Evolutionary conservation across 495 filamentous ascomycete species (phyloP).

Genomic region (Acidomyces sp.): DNA sequence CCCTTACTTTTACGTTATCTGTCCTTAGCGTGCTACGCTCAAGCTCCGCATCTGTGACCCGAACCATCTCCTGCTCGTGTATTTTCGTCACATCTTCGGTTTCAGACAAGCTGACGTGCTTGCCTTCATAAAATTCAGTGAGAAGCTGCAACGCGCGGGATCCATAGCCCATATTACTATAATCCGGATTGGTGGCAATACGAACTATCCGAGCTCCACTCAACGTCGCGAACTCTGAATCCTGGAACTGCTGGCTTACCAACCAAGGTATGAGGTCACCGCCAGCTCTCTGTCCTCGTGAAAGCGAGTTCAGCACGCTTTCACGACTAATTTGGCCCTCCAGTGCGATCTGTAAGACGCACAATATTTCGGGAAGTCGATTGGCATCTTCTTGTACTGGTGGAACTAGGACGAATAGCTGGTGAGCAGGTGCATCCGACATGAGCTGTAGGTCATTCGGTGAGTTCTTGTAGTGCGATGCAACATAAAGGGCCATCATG

Average conservation of each 20-base stretch:
- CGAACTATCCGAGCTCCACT: constrained; percentile 87
- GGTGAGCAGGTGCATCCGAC: constrained; percentile 93
- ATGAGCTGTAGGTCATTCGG: constrained; percentile 96
- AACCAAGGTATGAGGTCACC: constrained; percentile 98
- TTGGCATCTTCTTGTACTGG: constrained; percentile 65
- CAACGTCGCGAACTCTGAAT: constrained; percentile 87
- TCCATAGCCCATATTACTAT: constrained; percentile 88
- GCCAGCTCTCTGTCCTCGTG: constrained; percentile 75
- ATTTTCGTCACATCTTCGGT: constrained; percentile 22
- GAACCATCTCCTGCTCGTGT: constrained; percentile 47
- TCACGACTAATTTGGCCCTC: constrained; percentile 91
- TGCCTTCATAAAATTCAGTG: constrained; percentile 86
- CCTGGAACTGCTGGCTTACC: constrained; percentile 95
- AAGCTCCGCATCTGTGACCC: constrained; percentile 76
- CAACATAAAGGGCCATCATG: constrained; percentile 97
- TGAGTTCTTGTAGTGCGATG: constrained; percentile 96
- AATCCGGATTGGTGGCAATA: constrained; percentile 94
- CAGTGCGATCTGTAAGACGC: constrained; percentile 86
- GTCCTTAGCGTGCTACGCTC: constrained; percentile 63
- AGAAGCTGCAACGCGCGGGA: constrained; percentile 75
- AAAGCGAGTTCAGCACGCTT: constrained; percentile 78
- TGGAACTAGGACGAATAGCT: constrained; percentile 87
- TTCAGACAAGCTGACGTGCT: constrained; percentile 63
- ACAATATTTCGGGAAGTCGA: constrained; percentile 81
- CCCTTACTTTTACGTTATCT: constrained; percentile 79